Base-by-base conservation (phyloP, 768 basidiomycete genomes). In the Lentinula detonsa region DNA sequence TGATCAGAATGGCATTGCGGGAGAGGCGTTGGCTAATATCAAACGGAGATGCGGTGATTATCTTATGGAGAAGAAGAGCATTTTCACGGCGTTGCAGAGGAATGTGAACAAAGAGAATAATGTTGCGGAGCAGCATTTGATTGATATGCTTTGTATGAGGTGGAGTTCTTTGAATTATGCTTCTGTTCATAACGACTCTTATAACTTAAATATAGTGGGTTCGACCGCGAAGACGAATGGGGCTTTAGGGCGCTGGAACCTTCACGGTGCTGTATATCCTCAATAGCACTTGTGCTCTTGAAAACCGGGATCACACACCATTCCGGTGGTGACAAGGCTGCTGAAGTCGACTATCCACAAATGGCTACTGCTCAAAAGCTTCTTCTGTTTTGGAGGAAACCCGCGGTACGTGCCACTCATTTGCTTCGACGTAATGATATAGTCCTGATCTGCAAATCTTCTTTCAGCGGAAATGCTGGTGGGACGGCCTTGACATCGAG, bases 91-190 rank as follows among this genome's bases (percentile, higher is more conserved):
- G 43, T 79, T 99, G 60, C 96, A 99, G 79, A 83, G 97, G 68
- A 99, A 99, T 74, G 96, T 98, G 64, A 96, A 96, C 76, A 96
- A 96, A 79, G 96, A 98, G 78, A 98, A 98, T 71, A 98, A 99
- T 72, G 81, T 97, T 58, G 97, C 97, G 16, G 97, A 99, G 75
- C 96, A 98, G 75, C 97, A 99, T 77, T 78, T 99, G 67, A 99
- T 99, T 74, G 97, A 98, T 76, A 99, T 99, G 97, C 81, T 99
- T 64, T 98, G 96, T 77, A 97, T 98, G 93, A 97, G 95, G 96
- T 96, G 71, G 46, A 28, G 76, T 63, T 43, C 31, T 49, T 50
- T 11, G 21, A 39, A 39, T 28, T 39, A 39, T 39, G 15, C 10
- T 42, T 46, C 28, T 23, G 7, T 40, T 15, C 18, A 45, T 50